phyloP scores from a whole-genome alignment of 495 filamentous ascomycete genomes.

The Xylaria acuta region DNA sequence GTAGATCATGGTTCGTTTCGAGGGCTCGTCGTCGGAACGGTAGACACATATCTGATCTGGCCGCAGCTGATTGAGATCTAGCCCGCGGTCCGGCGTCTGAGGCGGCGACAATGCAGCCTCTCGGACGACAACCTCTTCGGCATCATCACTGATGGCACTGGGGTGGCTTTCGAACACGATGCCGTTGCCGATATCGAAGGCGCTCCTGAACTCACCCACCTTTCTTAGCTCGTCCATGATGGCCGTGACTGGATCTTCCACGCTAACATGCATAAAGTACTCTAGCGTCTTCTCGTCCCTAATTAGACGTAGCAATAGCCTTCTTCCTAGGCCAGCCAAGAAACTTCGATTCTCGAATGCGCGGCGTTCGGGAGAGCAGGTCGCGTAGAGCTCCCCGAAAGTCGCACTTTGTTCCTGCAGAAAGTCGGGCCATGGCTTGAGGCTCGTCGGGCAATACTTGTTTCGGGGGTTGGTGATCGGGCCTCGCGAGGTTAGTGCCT shows the following conservation, averaged over 20 bases:
- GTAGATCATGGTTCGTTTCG: conserved; percentile 33
- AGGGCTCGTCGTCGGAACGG: conserved; percentile 17
- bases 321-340: background rate
- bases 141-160: conserved; percentile 8
- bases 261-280: conserved; percentile 10
- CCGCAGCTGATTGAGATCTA: conserved; percentile 25
- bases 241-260: conserved; percentile 18
- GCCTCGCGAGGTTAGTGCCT: conserved; percentile 12
- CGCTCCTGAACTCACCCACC: background rate
- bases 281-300: conserved; percentile 22
- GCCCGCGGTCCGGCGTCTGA: background rate
- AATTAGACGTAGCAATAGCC: background rate
- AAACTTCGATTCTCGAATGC: conserved; percentile 14
- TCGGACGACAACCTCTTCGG: conserved; percentile 7
- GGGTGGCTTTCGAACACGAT: conserved; percentile 23
- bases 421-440: conserved; percentile 21
- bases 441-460: conserved; percentile 7
- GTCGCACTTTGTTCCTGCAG: conserved; percentile 22
- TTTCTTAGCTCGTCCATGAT: conserved; percentile 19
- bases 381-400: conserved; percentile 14
- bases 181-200: conserved; percentile 18
- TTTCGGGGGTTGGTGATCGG: conserved; percentile 10
- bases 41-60: conserved; percentile 44
- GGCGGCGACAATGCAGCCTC: background rate
- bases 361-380: background rate